Base-by-base conservation (phyloP, 495 filamentous ascomycete genomes). In the Xylona heveae region DNA sequence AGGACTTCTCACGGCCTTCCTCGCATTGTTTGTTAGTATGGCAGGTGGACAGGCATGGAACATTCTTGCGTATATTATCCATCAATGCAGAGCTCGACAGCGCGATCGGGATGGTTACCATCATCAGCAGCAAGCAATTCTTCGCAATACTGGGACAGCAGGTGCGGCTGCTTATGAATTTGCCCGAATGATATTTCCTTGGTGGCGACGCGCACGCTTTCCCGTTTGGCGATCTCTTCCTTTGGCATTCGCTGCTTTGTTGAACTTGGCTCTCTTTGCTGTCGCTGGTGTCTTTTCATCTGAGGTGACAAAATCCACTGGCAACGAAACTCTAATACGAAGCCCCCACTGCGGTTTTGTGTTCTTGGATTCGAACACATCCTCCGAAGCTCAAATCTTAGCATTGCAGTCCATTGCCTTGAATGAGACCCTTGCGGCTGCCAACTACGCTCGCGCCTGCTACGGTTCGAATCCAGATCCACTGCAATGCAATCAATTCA, bases 1-100 rank as follows among this genome's bases (percentile, higher is more conserved):
- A 7, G 51, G 37, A 8, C 29, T 61, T 20, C 39, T 62, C 6
- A 52, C 45, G 15, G 54, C 55, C 1, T 53, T 57, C 24, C 40
- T 62, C 5, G 53, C 49, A 13, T 44, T 55, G 2, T 53, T 57
- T 22, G 50, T 62, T 21, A 44, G 45, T 1, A 26, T 44, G 6
- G 48, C 49, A 4, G 54, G 53, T 5, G 35, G 27, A 15, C 37
- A 46, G 16, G 45, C 50, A 35, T 62, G 58, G 58, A 34, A 36
- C 13, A 49, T 61, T n/a, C 8, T 48, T 5, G 48, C 45, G 28
- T 59, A 50, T 33, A 21, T 44, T 2, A 18, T 58, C n/a, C 53
- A 61, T 34, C 51, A 56, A 25, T 7, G 33, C 21, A 36, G 43
- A n/a, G 27, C 47, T 13, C 43, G 24, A 8, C 15, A 34, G 1